Base-by-base conservation (phyloP, 2,329 filamentous ascomycete species). In the Chaetomiaceae sp. region DNA sequence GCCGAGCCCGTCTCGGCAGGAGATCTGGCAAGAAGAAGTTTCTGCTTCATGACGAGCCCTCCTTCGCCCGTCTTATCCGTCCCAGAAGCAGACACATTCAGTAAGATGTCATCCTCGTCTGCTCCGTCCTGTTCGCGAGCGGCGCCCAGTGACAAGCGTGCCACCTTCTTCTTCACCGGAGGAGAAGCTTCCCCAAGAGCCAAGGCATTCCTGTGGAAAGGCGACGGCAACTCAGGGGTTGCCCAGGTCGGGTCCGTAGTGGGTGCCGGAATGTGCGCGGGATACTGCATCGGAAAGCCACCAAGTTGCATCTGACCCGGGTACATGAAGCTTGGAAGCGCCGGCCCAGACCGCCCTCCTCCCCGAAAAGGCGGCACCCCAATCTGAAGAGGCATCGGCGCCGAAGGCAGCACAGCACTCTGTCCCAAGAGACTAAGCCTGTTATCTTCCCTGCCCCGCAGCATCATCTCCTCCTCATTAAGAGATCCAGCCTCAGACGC, bases 221-320 rank as follows among this genome's bases (percentile, higher is more conserved):
- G 48, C n/a, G 44, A 54, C 6, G 63, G 62, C 7, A 72, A 55
- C 5, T 68, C 67, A 2, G 72, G 71, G 1, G 60, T 60, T 21
- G 62, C 62, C 72, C 72, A 74, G 0, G 62, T 55, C 3, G 71
- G 66, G 44, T 74, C 71, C 17, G 51, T 44, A 10, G 34, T 38
- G 12, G 39, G 45, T 21, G 48, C 12, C 4, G 48, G 37, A 13
- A 37, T 39, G 14, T 42, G 54, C 23, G 39, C 37, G 17, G 51
- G 52, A 23, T 51, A 52, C 14, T 48, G 50, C 46, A 51, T 55
- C 13, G 53, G 14, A n/a, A 41, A 21, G 4, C 27, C 19, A 2
- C 44, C 50, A 20, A 50, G 46, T 16, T 19, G 30, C 55, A 53
- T 48, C 10, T 56, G 54, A 1, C 49, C 48, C 1, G 54, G 55